These are phyloP conservation scores for Lactifluus piperatus DNA, from an alignment of 768 basidiomycete species.

Conservation along the genomic window DNA sequence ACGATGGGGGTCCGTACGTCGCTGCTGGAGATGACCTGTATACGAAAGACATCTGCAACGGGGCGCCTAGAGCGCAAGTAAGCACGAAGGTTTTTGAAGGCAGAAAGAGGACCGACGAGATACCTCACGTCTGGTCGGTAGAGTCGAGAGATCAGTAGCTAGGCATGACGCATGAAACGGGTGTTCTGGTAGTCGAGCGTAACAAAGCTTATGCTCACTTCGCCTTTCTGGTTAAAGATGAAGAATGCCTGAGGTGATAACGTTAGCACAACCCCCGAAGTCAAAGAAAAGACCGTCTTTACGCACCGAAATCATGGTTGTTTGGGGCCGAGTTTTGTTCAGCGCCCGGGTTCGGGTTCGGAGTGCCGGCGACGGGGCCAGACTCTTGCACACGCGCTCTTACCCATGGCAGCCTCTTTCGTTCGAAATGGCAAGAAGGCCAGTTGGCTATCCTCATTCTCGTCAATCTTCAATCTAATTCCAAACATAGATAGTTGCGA, in stretches of 20 bases:
- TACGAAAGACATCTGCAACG: constrained; percentile 95
- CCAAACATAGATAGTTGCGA: constrained; percentile 71
- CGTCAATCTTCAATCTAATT: constrained; percentile 13
- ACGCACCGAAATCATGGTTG: constrained; percentile 16
- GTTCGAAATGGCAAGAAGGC: constrained; percentile 17
- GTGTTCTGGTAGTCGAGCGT: not conserved
- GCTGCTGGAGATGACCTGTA: constrained; percentile 97
- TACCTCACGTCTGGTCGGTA: constrained; percentile 98
- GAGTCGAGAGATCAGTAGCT: constrained; percentile 94
- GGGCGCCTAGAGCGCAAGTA: constrained; percentile 61
- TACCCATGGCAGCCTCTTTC: constrained; percentile 12
- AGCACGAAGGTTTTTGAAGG: not conserved
- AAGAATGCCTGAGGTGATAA: constrained; percentile 76
- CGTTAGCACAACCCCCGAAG: not conserved
- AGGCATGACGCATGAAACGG: constrained; percentile 9
- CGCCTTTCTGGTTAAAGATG: constrained; percentile 98
- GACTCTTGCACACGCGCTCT: not conserved
- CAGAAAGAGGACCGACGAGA: not conserved
- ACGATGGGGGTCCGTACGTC: constrained; percentile 96
- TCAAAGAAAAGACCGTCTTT: not conserved
- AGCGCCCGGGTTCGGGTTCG: not conserved
- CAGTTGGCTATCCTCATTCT: not conserved
- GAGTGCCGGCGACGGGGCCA: not conserved
- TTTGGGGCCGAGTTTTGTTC: not conserved
- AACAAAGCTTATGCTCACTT: constrained; percentile 41